Evolutionary conservation across 176 grass and related monocot genomes (phyloP), one percentile per base, ranked within the genome.

Genomic region (Oryza nivara): DNA sequence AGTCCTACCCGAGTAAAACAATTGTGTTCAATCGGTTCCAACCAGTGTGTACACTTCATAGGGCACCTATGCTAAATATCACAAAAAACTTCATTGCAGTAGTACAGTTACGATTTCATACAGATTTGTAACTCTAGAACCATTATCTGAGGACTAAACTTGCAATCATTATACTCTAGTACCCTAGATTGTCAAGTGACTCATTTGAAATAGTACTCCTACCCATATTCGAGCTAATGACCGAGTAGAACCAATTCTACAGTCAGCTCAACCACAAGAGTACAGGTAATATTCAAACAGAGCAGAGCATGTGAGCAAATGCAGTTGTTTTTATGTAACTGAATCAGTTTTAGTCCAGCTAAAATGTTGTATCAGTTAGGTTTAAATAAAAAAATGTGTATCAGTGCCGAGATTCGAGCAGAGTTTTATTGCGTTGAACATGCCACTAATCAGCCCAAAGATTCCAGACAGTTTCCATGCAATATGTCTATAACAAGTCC

Each of bases 351-450:
- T 19, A 82, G 17, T 35, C 47, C 11, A 65, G 8, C 25, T 48
- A 25, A 25, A 25, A 25, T 25, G 25, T 25, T 25, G 25, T 25
- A 25, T 25, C 25, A 25, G 25, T 25, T 25, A 25, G 25, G 25
- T 25, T 25, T 25, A 25, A 25, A 25, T 25, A 25, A 25, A 15
- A 46, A 30, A 47, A 66, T 58, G 34, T 19, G 0, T 15, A 76
- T 40, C 15, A 41, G 38, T 13, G 72, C 6, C 25, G 72, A 43
- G 22, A 56, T 32, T 70, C 25, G 6, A 16, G 17, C 38, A 25
- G 14, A 19, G 54, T 68, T 83, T 90, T 40, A 90, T 86, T 78
- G 61, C 60, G 73, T 77, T 73, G 47, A 74, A 83, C 88, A 63
- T 86, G 88, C 47, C 67, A 83, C 73, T 60, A 73, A 16, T 85